Evolutionary conservation across 2,329 filamentous ascomycete species (phyloP).

Genomic region (Triangularia verruculosa): DNA sequence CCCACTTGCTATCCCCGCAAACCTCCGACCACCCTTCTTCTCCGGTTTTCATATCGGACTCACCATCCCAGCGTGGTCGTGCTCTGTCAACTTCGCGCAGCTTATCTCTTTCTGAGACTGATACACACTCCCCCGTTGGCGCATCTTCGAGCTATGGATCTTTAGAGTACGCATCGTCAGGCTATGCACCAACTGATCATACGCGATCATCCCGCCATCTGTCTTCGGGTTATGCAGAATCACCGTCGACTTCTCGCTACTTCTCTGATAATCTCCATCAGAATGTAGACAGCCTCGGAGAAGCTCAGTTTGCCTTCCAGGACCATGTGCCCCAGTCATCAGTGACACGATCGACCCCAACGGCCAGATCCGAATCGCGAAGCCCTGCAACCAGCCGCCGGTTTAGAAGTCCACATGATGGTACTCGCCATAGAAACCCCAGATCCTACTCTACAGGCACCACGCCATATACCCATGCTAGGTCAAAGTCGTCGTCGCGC

Average conservation of each 20-base stretch:
- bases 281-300: not conserved
- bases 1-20: slow-evolving; percentile 23
- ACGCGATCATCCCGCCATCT: not conserved
- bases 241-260: not conserved
- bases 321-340: not conserved
- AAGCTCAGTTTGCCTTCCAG: not conserved
- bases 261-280: not conserved
- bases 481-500: not conserved
- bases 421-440: not conserved
- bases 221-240: not conserved
- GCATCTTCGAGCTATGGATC: not conserved
- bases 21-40: slow-evolving; percentile 8
- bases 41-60: not conserved
- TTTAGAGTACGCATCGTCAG: not conserved
- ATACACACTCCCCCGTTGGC: not conserved
- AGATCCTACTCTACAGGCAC: not conserved
- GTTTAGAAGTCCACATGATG: not conserved
- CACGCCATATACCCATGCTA: not conserved
- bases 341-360: not conserved
- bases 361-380: not conserved
- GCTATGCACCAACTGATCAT: not conserved
- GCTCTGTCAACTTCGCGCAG: not conserved
- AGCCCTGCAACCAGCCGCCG: not conserved
- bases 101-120: not conserved
- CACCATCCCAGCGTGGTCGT: not conserved